These are phyloP conservation scores for Rhynchospora tenuis DNA, from an alignment of 176 grass and related monocot genomes.

Conservation along the genomic window DNA sequence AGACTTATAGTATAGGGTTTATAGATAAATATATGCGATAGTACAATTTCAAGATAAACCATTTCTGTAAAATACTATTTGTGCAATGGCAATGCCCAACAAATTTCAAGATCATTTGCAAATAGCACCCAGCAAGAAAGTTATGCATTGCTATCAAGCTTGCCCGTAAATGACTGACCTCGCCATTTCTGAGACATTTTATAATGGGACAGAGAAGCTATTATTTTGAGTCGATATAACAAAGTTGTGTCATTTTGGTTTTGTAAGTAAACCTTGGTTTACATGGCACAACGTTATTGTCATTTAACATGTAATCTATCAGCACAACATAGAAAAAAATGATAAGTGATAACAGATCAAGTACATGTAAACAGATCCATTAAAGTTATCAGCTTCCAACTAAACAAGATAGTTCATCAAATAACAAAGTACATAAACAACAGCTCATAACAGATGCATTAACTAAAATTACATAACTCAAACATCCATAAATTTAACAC, in stretches of 20 bases:
- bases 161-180: neutral
- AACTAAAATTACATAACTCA: no score
- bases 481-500: no score
- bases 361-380: no score
- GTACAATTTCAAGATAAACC: neutral
- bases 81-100: neutral
- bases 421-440: no score
- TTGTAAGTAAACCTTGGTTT: neutral
- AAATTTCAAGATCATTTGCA: neutral
- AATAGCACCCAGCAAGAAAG: neutral
- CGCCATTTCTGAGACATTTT: no score
- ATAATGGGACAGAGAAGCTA: no score
- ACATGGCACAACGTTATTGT: neutral
- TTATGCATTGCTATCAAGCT: neutral
- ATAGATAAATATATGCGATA: neutral
- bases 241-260: neutral
- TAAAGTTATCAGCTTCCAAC: no score
- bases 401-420: no score
- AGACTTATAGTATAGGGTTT: no score
- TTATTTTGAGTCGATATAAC: no score
- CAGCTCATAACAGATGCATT: no score
- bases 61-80: constrained; percentile 1
- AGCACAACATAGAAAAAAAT: constrained; percentile 21
- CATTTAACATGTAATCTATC: neutral
- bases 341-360: neutral